Evolutionary conservation across 2,329 filamentous ascomycete genomes (phyloP).

Genomic region (Paradendryphiella salina): DNA sequence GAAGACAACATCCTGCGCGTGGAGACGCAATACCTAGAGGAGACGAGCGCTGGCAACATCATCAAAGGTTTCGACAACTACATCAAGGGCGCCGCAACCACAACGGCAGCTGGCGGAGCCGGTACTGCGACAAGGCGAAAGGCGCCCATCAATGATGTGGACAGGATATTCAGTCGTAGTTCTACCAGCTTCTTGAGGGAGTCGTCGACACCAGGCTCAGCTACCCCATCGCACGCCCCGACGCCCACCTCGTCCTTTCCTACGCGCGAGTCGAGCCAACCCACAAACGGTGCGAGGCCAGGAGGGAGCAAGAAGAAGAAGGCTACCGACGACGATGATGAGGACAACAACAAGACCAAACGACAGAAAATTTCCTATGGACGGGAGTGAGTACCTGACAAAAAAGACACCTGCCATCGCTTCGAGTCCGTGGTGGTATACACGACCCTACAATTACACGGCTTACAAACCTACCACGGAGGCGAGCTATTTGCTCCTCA

Average conservation of each 20-base stretch:
- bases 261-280: conserved; percentile 52
- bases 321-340: conserved; percentile 50
- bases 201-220: conserved; percentile 46
- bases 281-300: conserved; percentile 46
- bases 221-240: conserved; percentile 51
- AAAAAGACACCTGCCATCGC: conserved; percentile 1
- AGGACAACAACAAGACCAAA: conserved; percentile 53
- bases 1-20: conserved; percentile 85
- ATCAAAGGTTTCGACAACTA: conserved; percentile 98
- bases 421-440: not conserved
- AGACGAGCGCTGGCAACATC: conserved; percentile 84
- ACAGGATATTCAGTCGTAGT: conserved; percentile 67
- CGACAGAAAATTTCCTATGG: conserved; percentile 57
- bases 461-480: conserved; percentile 8
- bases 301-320: conserved; percentile 53
- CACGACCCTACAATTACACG: conserved; percentile 6
- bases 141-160: conserved; percentile 66
- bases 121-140: conserved; percentile 60
- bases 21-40: conserved; percentile 87
- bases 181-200: conserved; percentile 48
- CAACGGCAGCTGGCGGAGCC: conserved; percentile 53
- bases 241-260: conserved; percentile 54
- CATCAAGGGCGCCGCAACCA: conserved; percentile 78
- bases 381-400: conserved; percentile 44
- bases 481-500: conserved; percentile 10